Evolutionary conservation across 2,329 filamentous ascomycete genomes (phyloP), one percentile per base, ranked within the genome.

Genomic region (Fusarium sp.): DNA sequence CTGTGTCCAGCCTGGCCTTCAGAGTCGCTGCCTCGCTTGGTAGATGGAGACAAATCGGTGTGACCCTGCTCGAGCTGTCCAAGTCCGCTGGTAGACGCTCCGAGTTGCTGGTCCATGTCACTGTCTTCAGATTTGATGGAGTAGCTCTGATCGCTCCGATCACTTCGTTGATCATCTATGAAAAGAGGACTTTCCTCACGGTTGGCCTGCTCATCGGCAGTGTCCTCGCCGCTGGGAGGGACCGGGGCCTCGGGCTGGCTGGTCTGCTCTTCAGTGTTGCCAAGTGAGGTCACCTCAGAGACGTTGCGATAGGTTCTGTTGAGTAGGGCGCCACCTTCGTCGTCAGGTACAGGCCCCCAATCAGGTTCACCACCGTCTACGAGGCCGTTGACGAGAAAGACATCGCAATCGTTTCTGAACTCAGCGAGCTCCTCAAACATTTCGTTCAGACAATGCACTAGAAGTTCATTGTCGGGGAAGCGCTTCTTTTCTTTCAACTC

Each of bases 361-460:
- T 30, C 12, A 3, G 25, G 25, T 11, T 28, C 44, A 21, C 3
- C 0, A 0, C 21, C 18, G 19, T 10, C 25, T 7, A 2, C 4
- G 8, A 28, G 9, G 25, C 19, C 4, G 19, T 16, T n/a, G 25
- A 11, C 19, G 25, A 47, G 25, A 30, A 16, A 7, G 1, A 0
- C 6, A 2, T 30, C 44, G 19, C 25, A 28, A 1, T 16, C 2
- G 3, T 47, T 30, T 47, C 25, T 28, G 44, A 11, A 28, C 9
- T 15, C 8, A 15, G 8, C 44, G 5, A 47, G 19, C 9, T 47
- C 25, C 18, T 28, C 12, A 1, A 21, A 4, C 12, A 47, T 7
- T 3, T 10, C 4, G 2, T 15, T 6, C 5, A 28, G 18, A 5
- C 18, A 28, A 21, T 21, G 2, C 12, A 10, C 12, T 13, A 46